Base-by-base conservation (phyloP, 139 green algal genomes). In the Astrephomene gubernaculifera region DNA sequence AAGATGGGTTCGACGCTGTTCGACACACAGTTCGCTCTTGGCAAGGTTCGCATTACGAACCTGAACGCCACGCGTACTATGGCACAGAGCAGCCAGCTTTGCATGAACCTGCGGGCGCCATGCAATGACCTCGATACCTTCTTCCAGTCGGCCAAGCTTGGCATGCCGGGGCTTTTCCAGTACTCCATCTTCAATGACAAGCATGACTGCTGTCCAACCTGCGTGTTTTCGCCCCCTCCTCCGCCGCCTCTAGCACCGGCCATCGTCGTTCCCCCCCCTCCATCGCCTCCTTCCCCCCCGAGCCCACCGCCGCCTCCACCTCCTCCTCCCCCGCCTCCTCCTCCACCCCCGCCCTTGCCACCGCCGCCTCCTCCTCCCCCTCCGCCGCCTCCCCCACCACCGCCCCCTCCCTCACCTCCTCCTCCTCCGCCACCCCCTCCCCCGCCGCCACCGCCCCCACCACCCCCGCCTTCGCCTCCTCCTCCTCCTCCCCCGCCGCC, bases 1-100 rank as follows among this genome's bases (percentile, higher is more conserved):
- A 67, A 14, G 43, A 38, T 64, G 17, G 35, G n/a, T 31, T 74
- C 78, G 4, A 65, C 63, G 1, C 52, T 33, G 8, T 84, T 84
- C 6, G 78, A 84, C 38, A 65, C 78, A n/a, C 39, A 84, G 19
- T 84, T 49, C 7, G 4, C 43, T 4, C n/a, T 84, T 3, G 78
- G 78, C 31, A 84, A 84, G 60, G 33, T 84, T 36, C 61, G 78
- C 22, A 44, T 84, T 6, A 84, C 78, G 7, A 49, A 45, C 33
- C 61, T 84, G 29, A 17, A 38, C 41, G 78, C 61, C 38, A 84
- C 43, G 12, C 63, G 43, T 2, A 41, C 5, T 12, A 65, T 53
- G 43, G 33, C 52, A 22, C 54, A 44, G 31, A 53, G 19, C 43
- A 74, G 61, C 31, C 43, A 61, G 63, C 78, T 84, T 25, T 84